Base-by-base conservation (phyloP, 352 stramenopile species). In the Elongisporangium anandrum region DNA sequence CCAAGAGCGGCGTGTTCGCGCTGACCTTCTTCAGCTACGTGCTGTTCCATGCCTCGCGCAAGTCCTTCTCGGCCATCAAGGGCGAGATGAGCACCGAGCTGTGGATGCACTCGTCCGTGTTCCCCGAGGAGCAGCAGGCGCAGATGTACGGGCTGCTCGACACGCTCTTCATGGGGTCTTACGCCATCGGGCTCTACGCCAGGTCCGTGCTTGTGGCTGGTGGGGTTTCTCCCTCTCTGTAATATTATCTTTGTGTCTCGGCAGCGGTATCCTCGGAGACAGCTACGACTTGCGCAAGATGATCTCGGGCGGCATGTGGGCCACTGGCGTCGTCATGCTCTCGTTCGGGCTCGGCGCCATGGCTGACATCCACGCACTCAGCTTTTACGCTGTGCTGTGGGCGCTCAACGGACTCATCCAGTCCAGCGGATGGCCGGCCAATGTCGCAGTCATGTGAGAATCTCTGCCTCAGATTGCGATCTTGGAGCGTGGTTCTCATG, bases 21-120 rank as follows among this genome's bases (percentile, higher is more conserved):
- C 69, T 93, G 20, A 92, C 84, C 16, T 93, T 93, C 65, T 78
- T 88, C 60, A 92, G 81, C 68, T 92, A 90, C 62, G 81, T 90
- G 4, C 60, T 91, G 64, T 88, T 92, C 63, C 84, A 93, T 54
- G 80, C 80, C 22, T 81, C 71, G 55, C 74, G 84, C 52, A 93
- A 93, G 68, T 86, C 78, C 16, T 93, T 93, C 66, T 91, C 84
- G 21, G 78, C 80, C 50, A 89, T 93, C 59, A 93, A 93, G 64
- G 80, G 84, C 54, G 76, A 92, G 60, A 90, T 93, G 81, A 86
- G 66, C 51, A 73, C 70, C 60, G 81, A 92, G 60, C 70, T 87
- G 66, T 93, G 81, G 81, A 87, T 93, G 54, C 77, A 80, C 50
- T 91, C 84, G 39, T 50, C 64, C 15, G 17, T 89, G 12, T 91